Evolutionary conservation across 1,139 yeast genomes (phyloP).

Genomic region (Arxiozyma telluris): DNA sequence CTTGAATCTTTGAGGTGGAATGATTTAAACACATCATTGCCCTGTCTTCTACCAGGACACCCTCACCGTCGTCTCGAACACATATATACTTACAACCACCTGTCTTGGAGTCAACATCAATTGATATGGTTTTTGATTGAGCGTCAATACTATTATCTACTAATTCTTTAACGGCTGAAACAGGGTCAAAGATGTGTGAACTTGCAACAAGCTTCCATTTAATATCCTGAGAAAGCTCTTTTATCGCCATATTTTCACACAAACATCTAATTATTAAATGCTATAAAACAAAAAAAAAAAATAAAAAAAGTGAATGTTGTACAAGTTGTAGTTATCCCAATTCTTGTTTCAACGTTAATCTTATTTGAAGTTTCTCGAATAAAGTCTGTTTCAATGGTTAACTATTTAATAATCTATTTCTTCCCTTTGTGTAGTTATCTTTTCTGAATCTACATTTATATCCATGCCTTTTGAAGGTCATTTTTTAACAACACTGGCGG

Average conservation of each 20-base stretch:
- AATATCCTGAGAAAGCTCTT: conserved; percentile 6
- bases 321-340: too few species aligned
- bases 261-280: background rate
- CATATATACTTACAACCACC: conserved; percentile 47
- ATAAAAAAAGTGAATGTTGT: background rate
- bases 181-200: conserved; percentile 28
- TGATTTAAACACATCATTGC: conserved; percentile 43
- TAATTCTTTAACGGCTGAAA: conserved; percentile 50
- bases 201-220: conserved; percentile 16
- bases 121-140: conserved; percentile 40
- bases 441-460: background rate
- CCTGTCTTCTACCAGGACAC: conserved; percentile 44
- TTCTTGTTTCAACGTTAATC: background rate
- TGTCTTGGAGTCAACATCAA: conserved; percentile 48
- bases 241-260: conserved; percentile 8
- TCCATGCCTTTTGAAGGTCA: too few species aligned
- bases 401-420: too few species aligned
- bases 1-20: conserved; percentile 52
- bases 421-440: too few species aligned
- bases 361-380: background rate
- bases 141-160: conserved; percentile 68
- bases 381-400: background rate
- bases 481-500: too few species aligned
- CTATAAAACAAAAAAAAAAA: too few species aligned
- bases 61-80: conserved; percentile 62